Evolutionary conservation across 2,329 filamentous ascomycete species (phyloP).

Genomic region (Cladosporium austrohemisphaericum): DNA sequence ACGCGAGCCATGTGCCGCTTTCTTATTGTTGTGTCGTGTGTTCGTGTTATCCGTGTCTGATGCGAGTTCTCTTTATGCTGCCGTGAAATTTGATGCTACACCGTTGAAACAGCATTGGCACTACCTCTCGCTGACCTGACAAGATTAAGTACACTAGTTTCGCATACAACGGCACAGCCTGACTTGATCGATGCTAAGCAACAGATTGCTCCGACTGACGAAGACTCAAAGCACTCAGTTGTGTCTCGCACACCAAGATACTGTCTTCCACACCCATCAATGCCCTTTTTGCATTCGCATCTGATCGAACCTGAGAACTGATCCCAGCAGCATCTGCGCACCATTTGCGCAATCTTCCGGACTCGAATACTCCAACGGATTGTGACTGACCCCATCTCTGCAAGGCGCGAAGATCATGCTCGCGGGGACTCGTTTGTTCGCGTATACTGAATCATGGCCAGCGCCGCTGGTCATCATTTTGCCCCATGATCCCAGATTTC

Average conservation of each 20-base stretch:
- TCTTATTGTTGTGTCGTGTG: constrained; percentile 2
- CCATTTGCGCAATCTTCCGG: constrained; percentile 46
- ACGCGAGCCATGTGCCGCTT: constrained; percentile 12
- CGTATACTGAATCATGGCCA: constrained; percentile 56
- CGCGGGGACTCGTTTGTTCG: constrained; percentile 43
- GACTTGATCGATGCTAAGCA: too few species aligned
- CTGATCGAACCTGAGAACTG: constrained; percentile 48
- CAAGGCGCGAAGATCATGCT: constrained; percentile 50
- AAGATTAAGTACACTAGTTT: too few species aligned
- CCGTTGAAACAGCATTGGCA: too few species aligned
- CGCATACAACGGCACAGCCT: too few species aligned
- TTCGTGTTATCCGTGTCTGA: too few species aligned
- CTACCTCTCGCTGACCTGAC: too few species aligned
- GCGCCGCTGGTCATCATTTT: constrained; percentile 59
- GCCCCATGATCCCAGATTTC: constrained; percentile 30
- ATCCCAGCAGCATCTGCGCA: constrained; percentile 48
- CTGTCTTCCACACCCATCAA: too few species aligned
- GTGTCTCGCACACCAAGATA: too few species aligned
- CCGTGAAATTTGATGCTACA: too few species aligned
- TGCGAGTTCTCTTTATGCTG: too few species aligned
- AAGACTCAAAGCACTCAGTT: too few species aligned
- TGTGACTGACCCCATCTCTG: constrained; percentile 46
- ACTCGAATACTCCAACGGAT: constrained; percentile 44
- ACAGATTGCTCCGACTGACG: too few species aligned
- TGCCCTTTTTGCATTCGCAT: constrained; percentile 32